These are phyloP conservation scores for Psidium friedrichsthalianum DNA, from an alignment of 345 rosid species.

Conservation along the genomic window DNA sequence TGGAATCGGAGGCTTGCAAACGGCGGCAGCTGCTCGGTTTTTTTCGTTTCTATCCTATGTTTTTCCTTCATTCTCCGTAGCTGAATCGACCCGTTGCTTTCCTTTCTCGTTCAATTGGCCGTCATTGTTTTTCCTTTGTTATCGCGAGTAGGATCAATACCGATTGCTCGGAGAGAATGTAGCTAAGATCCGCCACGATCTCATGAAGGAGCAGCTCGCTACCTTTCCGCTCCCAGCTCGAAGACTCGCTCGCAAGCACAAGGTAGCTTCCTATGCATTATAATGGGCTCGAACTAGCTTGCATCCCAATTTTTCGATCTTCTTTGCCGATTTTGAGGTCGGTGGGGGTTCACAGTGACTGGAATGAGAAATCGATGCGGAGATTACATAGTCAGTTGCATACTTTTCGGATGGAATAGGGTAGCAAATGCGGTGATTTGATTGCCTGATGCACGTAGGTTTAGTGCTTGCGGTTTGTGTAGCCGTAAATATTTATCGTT, in stretches of 20 bases:
- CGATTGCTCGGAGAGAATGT: slow-evolving; percentile 83
- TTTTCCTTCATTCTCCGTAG: background rate
- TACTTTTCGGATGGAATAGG: background rate
- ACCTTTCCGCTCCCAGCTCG: slow-evolving; percentile 82
- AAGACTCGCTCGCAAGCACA: slow-evolving; percentile 90
- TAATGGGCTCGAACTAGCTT: background rate
- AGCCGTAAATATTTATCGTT: background rate
- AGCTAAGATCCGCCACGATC: slow-evolving; percentile 74
- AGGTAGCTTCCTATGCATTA: slow-evolving; percentile 25
- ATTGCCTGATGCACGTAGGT: background rate
- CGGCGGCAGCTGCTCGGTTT: slow-evolving; percentile 71
- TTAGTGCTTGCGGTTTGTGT: background rate
- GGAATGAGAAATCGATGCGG: background rate
- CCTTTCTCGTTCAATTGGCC: background rate
- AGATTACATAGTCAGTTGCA: background rate
- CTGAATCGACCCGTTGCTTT: background rate
- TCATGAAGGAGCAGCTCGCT: slow-evolving; percentile 94
- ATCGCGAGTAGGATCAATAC: slow-evolving; percentile 54
- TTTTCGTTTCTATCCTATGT: background rate
- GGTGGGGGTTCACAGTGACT: background rate
- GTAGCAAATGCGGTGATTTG: background rate
- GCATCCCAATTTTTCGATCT: background rate
- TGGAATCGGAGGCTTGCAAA: slow-evolving; percentile 83
- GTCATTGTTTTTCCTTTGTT: background rate
- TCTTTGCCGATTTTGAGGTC: background rate